Evolutionary conservation across 2,329 filamentous ascomycete genomes (phyloP).

Genomic region (Ampelomyces quisqualis): DNA sequence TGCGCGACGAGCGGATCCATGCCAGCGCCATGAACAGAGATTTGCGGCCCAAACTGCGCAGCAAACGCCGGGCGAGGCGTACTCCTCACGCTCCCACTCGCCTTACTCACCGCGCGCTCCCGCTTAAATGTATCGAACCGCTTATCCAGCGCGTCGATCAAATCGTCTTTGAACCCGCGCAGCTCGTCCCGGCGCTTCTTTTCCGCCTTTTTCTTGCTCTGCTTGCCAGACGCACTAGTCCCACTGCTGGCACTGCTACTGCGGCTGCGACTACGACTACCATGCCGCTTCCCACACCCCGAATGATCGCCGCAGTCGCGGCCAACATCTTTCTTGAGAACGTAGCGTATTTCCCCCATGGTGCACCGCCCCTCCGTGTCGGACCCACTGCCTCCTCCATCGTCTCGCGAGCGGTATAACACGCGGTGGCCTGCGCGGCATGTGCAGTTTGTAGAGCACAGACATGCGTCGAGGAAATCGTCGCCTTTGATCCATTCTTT

Average conservation of each 20-base stretch:
- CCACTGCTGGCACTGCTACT: neutral
- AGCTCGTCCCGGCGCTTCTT: slow-evolving; percentile 10
- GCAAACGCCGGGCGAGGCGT: neutral
- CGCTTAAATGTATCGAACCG: slow-evolving; percentile 5
- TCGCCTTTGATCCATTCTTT: slow-evolving; percentile 27
- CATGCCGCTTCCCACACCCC: slow-evolving; percentile 9
- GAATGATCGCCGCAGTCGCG: slow-evolving; percentile 30
- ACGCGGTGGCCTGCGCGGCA: slow-evolving; percentile 34
- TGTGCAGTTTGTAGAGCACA: slow-evolving; percentile 30
- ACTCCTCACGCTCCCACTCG: slow-evolving; percentile 5
- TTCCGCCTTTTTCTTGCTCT: slow-evolving; percentile 9
- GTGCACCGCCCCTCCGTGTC: slow-evolving; percentile 8
- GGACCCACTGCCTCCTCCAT: slow-evolving; percentile 1
- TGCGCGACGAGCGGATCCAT: neutral
- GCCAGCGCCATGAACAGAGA: too few relatives aligned
- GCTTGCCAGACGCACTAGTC: slow-evolving; percentile 1
- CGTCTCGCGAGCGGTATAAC: slow-evolving; percentile 18
- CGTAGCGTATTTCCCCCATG: slow-evolving; percentile 28
- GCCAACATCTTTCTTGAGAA: slow-evolving; percentile 30
- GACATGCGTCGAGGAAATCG: slow-evolving; percentile 33
- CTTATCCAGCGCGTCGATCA: slow-evolving; percentile 17
- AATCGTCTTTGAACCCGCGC: slow-evolving; percentile 14
- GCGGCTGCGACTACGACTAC: slow-evolving; percentile 1
- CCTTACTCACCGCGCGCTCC: slow-evolving; percentile 8
- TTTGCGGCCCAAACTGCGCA: neutral